A percentile compares a stretch with the other conserved stretches of the same genome.
Conservation (phyloP, 1,139 yeast genomes). For the Sugiyamaella castrensis region DNA sequence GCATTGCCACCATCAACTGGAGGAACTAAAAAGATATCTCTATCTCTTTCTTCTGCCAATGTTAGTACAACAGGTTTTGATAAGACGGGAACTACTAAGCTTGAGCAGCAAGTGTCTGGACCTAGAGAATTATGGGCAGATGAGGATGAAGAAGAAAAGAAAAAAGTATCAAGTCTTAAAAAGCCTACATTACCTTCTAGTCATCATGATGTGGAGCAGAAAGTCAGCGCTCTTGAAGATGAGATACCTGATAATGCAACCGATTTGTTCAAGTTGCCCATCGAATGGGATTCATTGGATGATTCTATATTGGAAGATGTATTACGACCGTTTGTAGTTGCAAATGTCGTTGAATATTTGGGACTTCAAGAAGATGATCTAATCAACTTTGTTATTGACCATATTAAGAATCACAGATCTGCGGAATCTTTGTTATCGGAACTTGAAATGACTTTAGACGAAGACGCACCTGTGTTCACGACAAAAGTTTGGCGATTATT, state of each 20-base stretch:
- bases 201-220: not conserved
- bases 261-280: conserved; percentile 26
- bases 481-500: conserved; percentile 33
- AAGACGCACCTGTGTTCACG: conserved; percentile 35
- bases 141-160: conserved; percentile 22
- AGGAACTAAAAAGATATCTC: conserved; percentile 19
- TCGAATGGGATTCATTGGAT: conserved; percentile 33
- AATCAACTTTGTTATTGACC: conserved; percentile 32
- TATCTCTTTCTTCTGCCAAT: conserved; percentile 14
- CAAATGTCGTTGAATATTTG: conserved; percentile 34
- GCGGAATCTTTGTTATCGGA: conserved; percentile 32
- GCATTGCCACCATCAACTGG: conserved; percentile 11
- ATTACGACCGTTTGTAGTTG: conserved; percentile 30
- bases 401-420: conserved; percentile 29
- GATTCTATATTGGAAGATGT: conserved; percentile 26
- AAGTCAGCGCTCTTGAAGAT: conserved; percentile 5
- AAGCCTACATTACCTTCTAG: conserved; percentile 12
- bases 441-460: conserved; percentile 37
- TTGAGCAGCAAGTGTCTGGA: conserved; percentile 2
- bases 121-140: conserved; percentile 6
- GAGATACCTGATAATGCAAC: conserved; percentile 26
- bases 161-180: conserved; percentile 9
- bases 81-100: conserved; percentile 6
- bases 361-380: conserved; percentile 40
- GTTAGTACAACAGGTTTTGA: conserved; percentile 8